phyloP scores from a whole-genome alignment of 257 asterid genomes.

The Solanum virginianum region DNA sequence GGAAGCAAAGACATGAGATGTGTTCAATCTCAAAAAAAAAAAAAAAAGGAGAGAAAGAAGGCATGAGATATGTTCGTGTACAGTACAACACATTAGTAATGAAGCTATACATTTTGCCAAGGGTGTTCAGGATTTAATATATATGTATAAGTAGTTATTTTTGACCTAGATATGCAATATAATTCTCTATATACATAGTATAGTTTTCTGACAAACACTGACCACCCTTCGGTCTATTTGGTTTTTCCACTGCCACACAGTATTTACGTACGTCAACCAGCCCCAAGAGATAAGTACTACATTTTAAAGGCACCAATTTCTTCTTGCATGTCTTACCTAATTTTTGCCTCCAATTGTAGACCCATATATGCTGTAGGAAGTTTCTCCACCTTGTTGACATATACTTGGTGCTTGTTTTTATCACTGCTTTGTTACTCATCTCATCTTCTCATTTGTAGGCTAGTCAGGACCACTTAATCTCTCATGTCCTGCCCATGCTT shows the following conservation, averaged over 20 bases:
- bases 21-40: no score
- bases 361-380: neutral
- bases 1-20: neutral
- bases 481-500: conserved; percentile 87
- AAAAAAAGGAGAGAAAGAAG: neutral
- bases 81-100: neutral
- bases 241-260: neutral
- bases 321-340: neutral
- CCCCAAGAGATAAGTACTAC: neutral
- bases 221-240: neutral
- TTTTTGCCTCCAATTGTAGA: neutral
- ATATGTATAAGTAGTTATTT: neutral
- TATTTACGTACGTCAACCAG: neutral
- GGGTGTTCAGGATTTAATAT: neutral
- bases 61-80: neutral
- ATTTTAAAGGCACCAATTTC: neutral
- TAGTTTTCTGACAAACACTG: neutral
- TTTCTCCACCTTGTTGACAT: neutral
- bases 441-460: conserved; percentile 43
- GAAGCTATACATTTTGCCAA: neutral
- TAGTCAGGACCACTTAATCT: conserved; percentile 70
- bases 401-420: conserved; percentile 6
- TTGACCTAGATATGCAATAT: neutral
- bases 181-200: neutral
- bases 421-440: conserved; percentile 1